Evolutionary conservation across 306 rosid genomes (phyloP).

Genomic region (Casuarina equisetifolia): DNA sequence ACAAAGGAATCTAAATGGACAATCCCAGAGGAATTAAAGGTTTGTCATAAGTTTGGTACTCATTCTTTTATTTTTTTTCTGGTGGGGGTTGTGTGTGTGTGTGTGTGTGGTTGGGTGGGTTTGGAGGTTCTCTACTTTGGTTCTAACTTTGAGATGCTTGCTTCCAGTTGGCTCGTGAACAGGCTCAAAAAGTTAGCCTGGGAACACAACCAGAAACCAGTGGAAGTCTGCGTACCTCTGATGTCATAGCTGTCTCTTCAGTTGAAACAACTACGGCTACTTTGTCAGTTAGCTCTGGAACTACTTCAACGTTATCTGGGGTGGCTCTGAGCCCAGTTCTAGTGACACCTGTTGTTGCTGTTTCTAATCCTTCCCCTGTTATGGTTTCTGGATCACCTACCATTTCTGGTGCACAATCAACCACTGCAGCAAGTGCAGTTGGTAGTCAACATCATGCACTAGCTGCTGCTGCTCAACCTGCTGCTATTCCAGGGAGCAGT

Average conservation of each 20-base stretch:
- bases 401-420: slow-evolving; percentile 42
- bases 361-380: slow-evolving; percentile 53
- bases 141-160: slow-evolving; percentile 30
- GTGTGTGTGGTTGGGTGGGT: no score
- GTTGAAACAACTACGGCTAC: slow-evolving; percentile 44
- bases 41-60: slow-evolving; percentile 33
- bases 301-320: slow-evolving; percentile 51
- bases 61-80: background rate
- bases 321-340: slow-evolving; percentile 71
- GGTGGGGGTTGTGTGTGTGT: background rate
- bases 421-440: slow-evolving; percentile 38
- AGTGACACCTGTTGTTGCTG: slow-evolving; percentile 63
- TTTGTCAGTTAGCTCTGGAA: slow-evolving; percentile 40
- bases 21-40: slow-evolving; percentile 98
- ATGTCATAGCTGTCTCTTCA: slow-evolving; percentile 35
- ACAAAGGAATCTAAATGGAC: slow-evolving; percentile 96
- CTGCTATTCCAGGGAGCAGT: slow-evolving; percentile 48
- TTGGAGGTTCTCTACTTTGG: background rate
- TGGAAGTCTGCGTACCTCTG: slow-evolving; percentile 43
- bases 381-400: slow-evolving; percentile 50
- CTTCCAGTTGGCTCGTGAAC: slow-evolving; percentile 91
- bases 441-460: slow-evolving; percentile 52
- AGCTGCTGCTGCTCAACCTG: slow-evolving; percentile 40
- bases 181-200: slow-evolving; percentile 63
- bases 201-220: slow-evolving; percentile 53